These are phyloP conservation scores for Biancaea sappan DNA, from an alignment of 306 rosid genomes.

Conservation along the genomic window DNA sequence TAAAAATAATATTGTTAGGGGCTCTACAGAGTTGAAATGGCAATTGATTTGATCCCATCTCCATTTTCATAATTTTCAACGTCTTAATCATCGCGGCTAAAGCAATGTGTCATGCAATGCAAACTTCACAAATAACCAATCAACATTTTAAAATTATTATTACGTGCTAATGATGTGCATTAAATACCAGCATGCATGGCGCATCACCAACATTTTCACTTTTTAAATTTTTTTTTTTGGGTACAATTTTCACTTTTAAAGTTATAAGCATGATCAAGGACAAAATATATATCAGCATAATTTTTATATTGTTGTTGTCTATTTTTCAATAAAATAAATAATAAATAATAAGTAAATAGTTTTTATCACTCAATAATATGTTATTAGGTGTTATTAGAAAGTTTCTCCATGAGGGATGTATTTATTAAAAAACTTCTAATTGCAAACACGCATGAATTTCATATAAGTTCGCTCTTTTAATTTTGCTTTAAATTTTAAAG, in stretches of 20 bases:
- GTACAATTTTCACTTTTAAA: no score
- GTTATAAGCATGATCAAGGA: not conserved
- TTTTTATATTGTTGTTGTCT: no score
- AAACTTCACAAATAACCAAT: not conserved
- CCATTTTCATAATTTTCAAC: conserved; percentile 26
- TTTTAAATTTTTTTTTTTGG: not conserved
- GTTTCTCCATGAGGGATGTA: no score
- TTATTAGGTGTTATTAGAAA: no score
- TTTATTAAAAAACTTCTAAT: no score
- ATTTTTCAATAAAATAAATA: no score
- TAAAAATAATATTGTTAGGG: no score
- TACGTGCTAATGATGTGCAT: conserved; percentile 26
- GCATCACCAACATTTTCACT: conserved; percentile 7
- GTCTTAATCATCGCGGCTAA: conserved; percentile 51
- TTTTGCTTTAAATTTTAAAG: not conserved
- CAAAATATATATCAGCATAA: not conserved
- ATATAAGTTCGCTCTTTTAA: not conserved
- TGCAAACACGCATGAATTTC: not conserved
- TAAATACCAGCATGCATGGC: conserved; percentile 22
- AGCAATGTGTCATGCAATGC: conserved; percentile 27
- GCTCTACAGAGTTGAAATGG: conserved; percentile 33
- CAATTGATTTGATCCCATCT: conserved; percentile 41
- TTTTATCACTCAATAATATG: no score
- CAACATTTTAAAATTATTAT: conserved; percentile 41
- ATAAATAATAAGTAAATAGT: no score